Base-by-base conservation (phyloP, 345 rosid genomes). In the Triadica sebifera region DNA sequence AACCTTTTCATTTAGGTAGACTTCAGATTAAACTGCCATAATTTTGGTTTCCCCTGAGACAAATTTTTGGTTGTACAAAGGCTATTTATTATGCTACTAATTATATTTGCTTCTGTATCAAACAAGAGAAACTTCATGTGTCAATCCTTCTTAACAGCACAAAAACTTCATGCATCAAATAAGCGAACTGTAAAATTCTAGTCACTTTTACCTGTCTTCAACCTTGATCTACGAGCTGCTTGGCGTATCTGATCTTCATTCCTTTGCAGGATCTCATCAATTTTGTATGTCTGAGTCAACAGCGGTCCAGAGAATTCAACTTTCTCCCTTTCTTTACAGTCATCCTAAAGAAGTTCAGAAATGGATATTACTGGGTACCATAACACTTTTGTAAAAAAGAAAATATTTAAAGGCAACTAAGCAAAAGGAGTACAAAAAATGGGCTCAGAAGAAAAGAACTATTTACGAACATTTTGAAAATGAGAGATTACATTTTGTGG, bases 231-330 rank as follows among this genome's bases (percentile, higher is more conserved):
- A 60, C 84, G 81, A 49, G 74, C 87, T 29, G 87, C 88, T 43
- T 47, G 86, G 17, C 86, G 84, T 39, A 86, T 89, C 67, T 84
- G 87, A 29, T 75, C 87, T 77, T 84, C 90, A 75, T 88, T 91
- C 73, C 85, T 80, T 70, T 81, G 83, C 72, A 86, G 72, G 59
- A 85, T 78, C 69, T 81, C 81, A 5, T 88, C 88, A 4, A 86
- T 72, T 74, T 81, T 84, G 49, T 77, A 80, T 12, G 89, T 75
- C 70, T 87, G 81, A 15, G 83, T 68, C 19, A 87, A 62, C 70
- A 85, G 11, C 5, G 91, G 89, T 61, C 89, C 93, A 8, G 93
- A 91, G 70, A 60, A 65, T 56, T 76, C 64, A 24, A 74, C 65
- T 29, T 73, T 77, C 37, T 66, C 69, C 7, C 19, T 62, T 63